phyloP scores from a whole-genome alignment of 78 protist genomes.

The Dictyostelium brefeldianum region DNA sequence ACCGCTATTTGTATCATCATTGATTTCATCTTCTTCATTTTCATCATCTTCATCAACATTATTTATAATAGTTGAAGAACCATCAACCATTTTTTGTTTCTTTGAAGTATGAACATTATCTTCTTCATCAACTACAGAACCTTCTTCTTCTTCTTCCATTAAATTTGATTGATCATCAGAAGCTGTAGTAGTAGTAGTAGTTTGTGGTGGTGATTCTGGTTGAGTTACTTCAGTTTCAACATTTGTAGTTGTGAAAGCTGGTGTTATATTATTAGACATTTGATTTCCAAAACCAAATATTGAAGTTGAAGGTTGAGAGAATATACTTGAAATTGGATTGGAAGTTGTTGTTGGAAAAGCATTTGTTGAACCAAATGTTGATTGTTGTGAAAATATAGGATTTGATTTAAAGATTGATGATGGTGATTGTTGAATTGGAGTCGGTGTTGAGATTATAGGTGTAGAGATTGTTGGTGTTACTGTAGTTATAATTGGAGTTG shows the following conservation, averaged over 20 bases:
- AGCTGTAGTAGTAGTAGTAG: neutral
- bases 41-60: constrained; percentile 48
- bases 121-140: neutral
- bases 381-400: neutral
- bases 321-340: neutral
- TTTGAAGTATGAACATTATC: constrained; percentile 33
- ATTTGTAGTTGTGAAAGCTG: neutral
- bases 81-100: constrained; percentile 56
- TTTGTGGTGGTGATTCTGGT: constrained; percentile 21
- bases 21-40: neutral
- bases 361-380: neutral
- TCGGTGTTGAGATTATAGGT: neutral
- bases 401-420: constrained; percentile 1
- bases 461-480: neutral
- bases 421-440: neutral
- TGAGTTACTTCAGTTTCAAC: neutral
- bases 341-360: neutral
- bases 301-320: neutral
- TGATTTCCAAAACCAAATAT: neutral
- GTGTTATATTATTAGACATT: neutral
- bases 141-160: constrained; percentile 10
- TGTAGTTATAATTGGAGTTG: neutral
- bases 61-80: constrained; percentile 2
- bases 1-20: neutral
- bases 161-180: neutral